phyloP scores from a whole-genome alignment of 352 stramenopile species.

The Phytophthora parvispora region DNA sequence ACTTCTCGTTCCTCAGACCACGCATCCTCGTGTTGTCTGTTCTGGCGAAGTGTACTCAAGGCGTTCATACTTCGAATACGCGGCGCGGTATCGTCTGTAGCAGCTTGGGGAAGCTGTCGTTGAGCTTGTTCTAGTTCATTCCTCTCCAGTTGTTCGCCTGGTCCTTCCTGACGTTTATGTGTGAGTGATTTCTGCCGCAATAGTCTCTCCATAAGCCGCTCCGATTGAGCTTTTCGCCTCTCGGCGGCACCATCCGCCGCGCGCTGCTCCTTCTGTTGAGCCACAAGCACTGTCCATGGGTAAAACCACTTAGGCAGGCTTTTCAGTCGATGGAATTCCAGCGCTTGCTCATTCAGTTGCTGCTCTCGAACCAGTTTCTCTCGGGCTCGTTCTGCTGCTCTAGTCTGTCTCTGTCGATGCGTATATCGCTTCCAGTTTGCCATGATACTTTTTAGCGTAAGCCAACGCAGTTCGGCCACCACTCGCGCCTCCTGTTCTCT shows the following conservation, averaged over 20 bases:
- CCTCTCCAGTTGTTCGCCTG: background rate
- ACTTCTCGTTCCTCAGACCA: constrained; percentile 1
- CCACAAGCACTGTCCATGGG: constrained; percentile 41
- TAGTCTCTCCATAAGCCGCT: constrained; percentile 53
- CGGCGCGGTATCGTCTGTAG: background rate
- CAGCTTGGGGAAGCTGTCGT: background rate
- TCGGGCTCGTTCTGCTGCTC: constrained; percentile 18
- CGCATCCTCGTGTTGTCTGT: background rate
- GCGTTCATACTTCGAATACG: background rate
- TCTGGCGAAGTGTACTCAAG: background rate
- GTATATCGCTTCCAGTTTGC: constrained; percentile 30
- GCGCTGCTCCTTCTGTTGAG: constrained; percentile 38
- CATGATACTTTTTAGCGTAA: constrained; percentile 21
- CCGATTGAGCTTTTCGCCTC: constrained; percentile 44
- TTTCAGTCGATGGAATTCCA: constrained; percentile 45
- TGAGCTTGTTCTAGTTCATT: background rate
- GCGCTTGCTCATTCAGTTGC: constrained; percentile 33
- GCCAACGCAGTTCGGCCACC: constrained; percentile 32
- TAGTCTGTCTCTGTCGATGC: constrained; percentile 7
- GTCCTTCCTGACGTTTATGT: background rate
- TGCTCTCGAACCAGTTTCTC: constrained; percentile 25
- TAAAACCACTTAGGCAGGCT: constrained; percentile 64
- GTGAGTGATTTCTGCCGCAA: constrained; percentile 21
- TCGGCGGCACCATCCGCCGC: constrained; percentile 27
- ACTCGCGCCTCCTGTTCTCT: constrained; percentile 23